A percentile compares a stretch with the other conserved stretches of the same genome.
These are phyloP conservation scores for Melanogaster broomeanus DNA, from an alignment of 768 basidiomycete genomes.

Conservation along the genomic window DNA sequence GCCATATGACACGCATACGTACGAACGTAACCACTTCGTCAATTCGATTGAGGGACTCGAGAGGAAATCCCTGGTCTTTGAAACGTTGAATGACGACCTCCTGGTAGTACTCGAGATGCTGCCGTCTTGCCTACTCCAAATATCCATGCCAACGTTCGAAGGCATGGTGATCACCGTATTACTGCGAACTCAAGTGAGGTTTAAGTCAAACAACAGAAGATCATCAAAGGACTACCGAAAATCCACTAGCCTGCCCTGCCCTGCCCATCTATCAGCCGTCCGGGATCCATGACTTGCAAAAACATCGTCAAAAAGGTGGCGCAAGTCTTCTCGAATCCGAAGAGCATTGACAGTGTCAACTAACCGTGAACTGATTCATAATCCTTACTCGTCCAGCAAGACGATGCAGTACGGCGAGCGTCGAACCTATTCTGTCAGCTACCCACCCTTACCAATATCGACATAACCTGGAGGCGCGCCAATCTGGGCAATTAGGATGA, in stretches of 20 bases:
- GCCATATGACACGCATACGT: slow-evolving; percentile 16
- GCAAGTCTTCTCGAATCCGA: slow-evolving; percentile 45
- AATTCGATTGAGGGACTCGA: slow-evolving; percentile 85
- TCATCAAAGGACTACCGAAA: slow-evolving; percentile 1
- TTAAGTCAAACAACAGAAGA: background rate
- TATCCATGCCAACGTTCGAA: slow-evolving; percentile 77
- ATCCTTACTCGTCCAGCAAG: slow-evolving; percentile 23
- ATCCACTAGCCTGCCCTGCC: slow-evolving; percentile 10
- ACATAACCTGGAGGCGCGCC: slow-evolving; percentile 41
- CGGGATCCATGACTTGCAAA: slow-evolving; percentile 50
- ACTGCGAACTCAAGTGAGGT: slow-evolving; percentile 31
- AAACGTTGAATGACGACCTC: slow-evolving; percentile 73
- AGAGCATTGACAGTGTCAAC: background rate
- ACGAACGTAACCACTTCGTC: slow-evolving; percentile 74
- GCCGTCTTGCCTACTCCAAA: slow-evolving; percentile 46
- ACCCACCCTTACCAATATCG: slow-evolving; percentile 44
- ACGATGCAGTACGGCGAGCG: slow-evolving; percentile 40
- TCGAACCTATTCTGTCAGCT: slow-evolving; percentile 46
- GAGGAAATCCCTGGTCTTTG: slow-evolving; percentile 72
- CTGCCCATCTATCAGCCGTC: slow-evolving; percentile 43
- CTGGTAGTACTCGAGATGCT: slow-evolving; percentile 49
- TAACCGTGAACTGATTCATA: background rate
- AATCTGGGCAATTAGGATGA: slow-evolving; percentile 18
- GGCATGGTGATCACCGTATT: slow-evolving; percentile 91
- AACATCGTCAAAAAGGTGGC: slow-evolving; percentile 45